Conservation (phyloP, 2,329 filamentous ascomycete genomes). For the Fusarium equiseti region DNA sequence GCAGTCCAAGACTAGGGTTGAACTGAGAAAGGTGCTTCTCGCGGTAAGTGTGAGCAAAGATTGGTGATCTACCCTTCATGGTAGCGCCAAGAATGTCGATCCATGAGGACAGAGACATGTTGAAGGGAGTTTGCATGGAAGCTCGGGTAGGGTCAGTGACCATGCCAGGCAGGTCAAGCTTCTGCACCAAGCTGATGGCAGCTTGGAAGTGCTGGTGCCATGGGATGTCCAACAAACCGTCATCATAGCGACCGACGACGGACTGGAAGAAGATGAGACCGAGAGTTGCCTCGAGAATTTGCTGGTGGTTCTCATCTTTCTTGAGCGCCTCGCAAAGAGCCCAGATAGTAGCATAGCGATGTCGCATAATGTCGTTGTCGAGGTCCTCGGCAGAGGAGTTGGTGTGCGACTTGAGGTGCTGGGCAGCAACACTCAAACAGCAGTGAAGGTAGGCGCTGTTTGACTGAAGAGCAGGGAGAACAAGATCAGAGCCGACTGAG, state of each 20-base stretch:
- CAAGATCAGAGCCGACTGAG: constrained; percentile 81
- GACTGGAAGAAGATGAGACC: constrained; percentile 98
- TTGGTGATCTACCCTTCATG: constrained; percentile 87
- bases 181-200: constrained; percentile 84
- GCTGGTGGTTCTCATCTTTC: constrained; percentile 82
- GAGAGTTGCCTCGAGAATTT: constrained; percentile 91
- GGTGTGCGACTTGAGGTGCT: constrained; percentile 84
- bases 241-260: constrained; percentile 86
- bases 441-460: constrained; percentile 97
- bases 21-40: constrained; percentile 84
- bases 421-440: constrained; percentile 91
- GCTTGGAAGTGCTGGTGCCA: constrained; percentile 99
- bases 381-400: constrained; percentile 77
- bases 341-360: constrained; percentile 88
- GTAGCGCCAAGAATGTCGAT: constrained; percentile 97
- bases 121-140: constrained; percentile 78
- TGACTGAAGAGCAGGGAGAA: constrained; percentile 87
- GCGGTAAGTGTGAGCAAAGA: constrained; percentile 94
- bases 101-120: constrained; percentile 94
- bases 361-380: constrained; percentile 90
- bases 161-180: constrained; percentile 80
- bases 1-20: constrained; percentile 76
- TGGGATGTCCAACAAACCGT: constrained; percentile 88
- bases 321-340: constrained; percentile 86
- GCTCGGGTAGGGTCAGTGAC: constrained; percentile 70